Base-by-base conservation (phyloP, 2,329 filamentous ascomycete genomes). In the Neofusicoccum parvum region DNA sequence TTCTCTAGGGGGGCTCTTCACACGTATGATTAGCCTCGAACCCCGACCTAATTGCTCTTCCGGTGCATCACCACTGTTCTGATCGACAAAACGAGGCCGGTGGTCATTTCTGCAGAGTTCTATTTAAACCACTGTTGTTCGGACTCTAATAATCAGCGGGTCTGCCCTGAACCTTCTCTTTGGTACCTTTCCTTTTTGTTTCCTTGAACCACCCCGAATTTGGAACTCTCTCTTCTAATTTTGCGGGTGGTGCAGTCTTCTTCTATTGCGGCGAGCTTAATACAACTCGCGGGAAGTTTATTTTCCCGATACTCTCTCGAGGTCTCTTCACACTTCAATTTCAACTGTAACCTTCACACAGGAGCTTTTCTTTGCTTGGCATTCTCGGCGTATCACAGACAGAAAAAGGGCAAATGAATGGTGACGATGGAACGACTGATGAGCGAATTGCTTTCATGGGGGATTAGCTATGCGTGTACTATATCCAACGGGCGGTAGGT, bases 341-440 rank as follows among this genome's bases (percentile, higher is more conserved):
- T 48, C 7, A 14, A 11, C 14, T 60, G 32, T 60, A 46, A 32
- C 10, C 12, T 39, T 48, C 41, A 23, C 43, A 15, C n/a, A 37
- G 14, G 5, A 20, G 43, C 7, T 34, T 60, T 60, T 48, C 43
- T 46, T 59, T 59, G 56, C 17, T 34, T 39, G 27, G 41, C 11
- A 60, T 48, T 37, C 20, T 37, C 43, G 56, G 41, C 32, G 56
- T 9, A 20, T 12, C 23, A 14, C 3, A 27, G 12, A 23, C 39
- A 37, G 11, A 59, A 20, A 45, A n/a, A 20, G 23, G 23, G 34
- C 5, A 15, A 34, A 41, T 6, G 41, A 23, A 5, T 17, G 56
- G 6, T 36, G 20, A 60, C 27, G 56, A 60, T 9, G 41, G 43
- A 27, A 48, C n/a, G 56, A 60, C 12, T 60, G 45, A 60, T 60